phyloP scores from a whole-genome alignment of 305 asterid genomes.

The Salvia sclarea region DNA sequence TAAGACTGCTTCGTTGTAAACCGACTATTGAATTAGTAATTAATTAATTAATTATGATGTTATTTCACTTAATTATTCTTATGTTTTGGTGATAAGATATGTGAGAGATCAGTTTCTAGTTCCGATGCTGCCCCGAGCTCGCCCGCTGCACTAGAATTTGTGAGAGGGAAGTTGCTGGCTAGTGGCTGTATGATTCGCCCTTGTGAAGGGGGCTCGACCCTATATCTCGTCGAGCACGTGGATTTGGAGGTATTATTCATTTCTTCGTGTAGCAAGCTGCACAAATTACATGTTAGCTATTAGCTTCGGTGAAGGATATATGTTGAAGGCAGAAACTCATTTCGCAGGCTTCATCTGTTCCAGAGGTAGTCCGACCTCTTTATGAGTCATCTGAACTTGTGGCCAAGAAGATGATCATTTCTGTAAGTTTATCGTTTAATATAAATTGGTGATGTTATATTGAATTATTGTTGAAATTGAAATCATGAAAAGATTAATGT shows the following conservation, averaged over 20 bases:
- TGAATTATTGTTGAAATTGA: background rate
- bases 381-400: constrained; percentile 51
- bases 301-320: constrained; percentile 10
- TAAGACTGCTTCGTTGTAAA: constrained; percentile 28
- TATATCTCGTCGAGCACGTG: constrained; percentile 46
- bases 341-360: constrained; percentile 55
- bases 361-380: constrained; percentile 47
- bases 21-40: constrained; percentile 9
- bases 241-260: constrained; percentile 45
- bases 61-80: background rate
- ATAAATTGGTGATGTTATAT: background rate
- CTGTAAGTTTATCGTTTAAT: constrained; percentile 40
- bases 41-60: constrained; percentile 5
- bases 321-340: constrained; percentile 7
- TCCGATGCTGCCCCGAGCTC: constrained; percentile 42
- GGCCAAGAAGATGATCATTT: constrained; percentile 39
- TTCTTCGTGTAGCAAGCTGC: constrained; percentile 13
- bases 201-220: constrained; percentile 43
- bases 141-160: constrained; percentile 45
- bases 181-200: constrained; percentile 53
- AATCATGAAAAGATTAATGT: background rate
- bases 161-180: constrained; percentile 47
- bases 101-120: constrained; percentile 49
- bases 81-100: constrained; percentile 39
- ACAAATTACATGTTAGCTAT: background rate